Evolutionary conservation across 2,329 filamentous ascomycete species (phyloP).

Genomic region (Rhynchosporium secalis): DNA sequence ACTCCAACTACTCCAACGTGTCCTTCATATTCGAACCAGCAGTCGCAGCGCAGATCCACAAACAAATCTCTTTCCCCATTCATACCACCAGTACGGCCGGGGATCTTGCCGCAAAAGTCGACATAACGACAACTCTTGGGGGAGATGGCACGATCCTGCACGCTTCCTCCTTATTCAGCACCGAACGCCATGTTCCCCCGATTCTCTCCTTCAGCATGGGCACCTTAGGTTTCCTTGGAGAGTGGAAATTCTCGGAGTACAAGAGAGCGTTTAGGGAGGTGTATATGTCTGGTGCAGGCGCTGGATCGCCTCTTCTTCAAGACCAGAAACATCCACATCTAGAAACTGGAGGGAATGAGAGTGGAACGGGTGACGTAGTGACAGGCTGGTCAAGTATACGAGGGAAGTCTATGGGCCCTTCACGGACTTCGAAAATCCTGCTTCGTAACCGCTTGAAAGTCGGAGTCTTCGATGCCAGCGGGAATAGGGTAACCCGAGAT

Average conservation of each 20-base stretch:
- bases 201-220: conserved; percentile 97
- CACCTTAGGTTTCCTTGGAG: conserved; percentile 88
- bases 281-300: conserved; percentile 73
- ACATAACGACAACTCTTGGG: conserved; percentile 85
- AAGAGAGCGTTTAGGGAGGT: conserved; percentile 90
- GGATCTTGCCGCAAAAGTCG: conserved; percentile 74
- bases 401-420: conserved; percentile 78
- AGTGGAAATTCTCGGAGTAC: conserved; percentile 94
- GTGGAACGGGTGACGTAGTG: conserved; percentile 36
- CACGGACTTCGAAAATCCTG: conserved; percentile 75
- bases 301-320: conserved; percentile 38
- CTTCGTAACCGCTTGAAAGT: conserved; percentile 86
- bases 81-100: conserved; percentile 51
- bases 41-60: conserved; percentile 71
- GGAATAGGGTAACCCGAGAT: conserved; percentile 53
- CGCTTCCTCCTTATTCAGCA: conserved; percentile 83
- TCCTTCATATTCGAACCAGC: conserved; percentile 81
- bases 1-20: conserved; percentile 74
- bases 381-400: conserved; percentile 70
- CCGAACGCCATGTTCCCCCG: conserved; percentile 78
- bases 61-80: conserved; percentile 70
- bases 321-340: conserved; percentile 39
- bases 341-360: conserved; percentile 22
- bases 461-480: conserved; percentile 73
- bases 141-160: conserved; percentile 90